Conservation (phyloP, 352 stramenopile species). For the Phytophthora fragariae region DNA sequence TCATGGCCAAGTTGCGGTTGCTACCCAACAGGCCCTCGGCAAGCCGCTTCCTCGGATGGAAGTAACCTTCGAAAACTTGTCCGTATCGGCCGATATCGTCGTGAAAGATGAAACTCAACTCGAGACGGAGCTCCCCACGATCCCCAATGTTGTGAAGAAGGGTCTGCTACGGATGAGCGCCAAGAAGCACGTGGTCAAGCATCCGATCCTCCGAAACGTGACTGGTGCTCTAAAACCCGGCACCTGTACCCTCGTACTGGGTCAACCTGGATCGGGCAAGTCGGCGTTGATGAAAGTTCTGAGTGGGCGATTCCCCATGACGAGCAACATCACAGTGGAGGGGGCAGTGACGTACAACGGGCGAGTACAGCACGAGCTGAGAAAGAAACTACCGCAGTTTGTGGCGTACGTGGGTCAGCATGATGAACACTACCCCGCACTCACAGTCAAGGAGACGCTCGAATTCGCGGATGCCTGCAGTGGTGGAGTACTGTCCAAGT, state of each 20-base stretch:
- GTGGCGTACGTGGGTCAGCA: slow-evolving; percentile 46
- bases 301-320: slow-evolving; percentile 48
- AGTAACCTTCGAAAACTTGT: slow-evolving; percentile 41
- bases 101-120: slow-evolving; percentile 20
- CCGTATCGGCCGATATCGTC: slow-evolving; percentile 37
- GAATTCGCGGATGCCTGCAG: slow-evolving; percentile 51
- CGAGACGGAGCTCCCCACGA: slow-evolving; percentile 30
- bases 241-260: slow-evolving; percentile 45
- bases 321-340: slow-evolving; percentile 35
- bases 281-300: slow-evolving; percentile 47
- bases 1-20: slow-evolving; percentile 20
- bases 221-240: slow-evolving; percentile 35
- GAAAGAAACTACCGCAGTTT: slow-evolving; percentile 39
- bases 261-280: slow-evolving; percentile 37
- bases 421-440: slow-evolving; percentile 49
- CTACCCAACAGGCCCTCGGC: slow-evolving; percentile 4
- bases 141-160: slow-evolving; percentile 24
- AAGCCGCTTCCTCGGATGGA: slow-evolving; percentile 37
- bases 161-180: slow-evolving; percentile 31
- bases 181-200: slow-evolving; percentile 31
- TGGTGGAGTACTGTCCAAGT: slow-evolving; percentile 38
- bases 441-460: slow-evolving; percentile 68
- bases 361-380: slow-evolving; percentile 32
- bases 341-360: slow-evolving; percentile 52
- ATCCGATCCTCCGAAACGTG: slow-evolving; percentile 36